Conservation (phyloP, 1,284 basidiomycete species). For the Austroboletus novae-zelandiae region DNA sequence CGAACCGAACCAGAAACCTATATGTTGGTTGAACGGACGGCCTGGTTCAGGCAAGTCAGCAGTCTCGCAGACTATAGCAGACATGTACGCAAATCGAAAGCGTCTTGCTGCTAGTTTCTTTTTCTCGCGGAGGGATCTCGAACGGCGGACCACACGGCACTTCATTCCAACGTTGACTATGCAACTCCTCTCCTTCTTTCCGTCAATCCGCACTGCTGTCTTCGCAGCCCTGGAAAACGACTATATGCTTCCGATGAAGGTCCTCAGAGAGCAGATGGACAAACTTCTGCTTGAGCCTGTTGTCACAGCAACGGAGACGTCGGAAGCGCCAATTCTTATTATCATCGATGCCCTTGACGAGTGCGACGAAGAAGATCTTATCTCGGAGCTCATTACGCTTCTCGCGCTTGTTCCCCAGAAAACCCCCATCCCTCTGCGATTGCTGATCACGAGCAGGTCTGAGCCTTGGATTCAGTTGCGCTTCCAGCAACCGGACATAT, state of each 20-base stretch:
- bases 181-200: slow-evolving; percentile 9
- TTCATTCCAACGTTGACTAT: slow-evolving; percentile 15
- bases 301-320: slow-evolving; percentile 2
- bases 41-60: slow-evolving; percentile 25
- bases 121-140: slow-evolving; percentile 19
- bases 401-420: slow-evolving; percentile 9
- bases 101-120: slow-evolving; percentile 25
- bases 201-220: slow-evolving; percentile 15
- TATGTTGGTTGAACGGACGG: slow-evolving; percentile 21
- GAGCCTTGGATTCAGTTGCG: slow-evolving; percentile 17
- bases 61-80: slow-evolving; percentile 20
- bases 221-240: slow-evolving; percentile 16
- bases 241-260: slow-evolving; percentile 19
- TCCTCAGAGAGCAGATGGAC: slow-evolving; percentile 22
- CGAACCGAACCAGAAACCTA: slow-evolving; percentile 2
- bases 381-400: slow-evolving; percentile 18
- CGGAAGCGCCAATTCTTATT: slow-evolving; percentile 6
- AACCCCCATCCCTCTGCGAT: slow-evolving; percentile 12
- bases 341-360: slow-evolving; percentile 23
- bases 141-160: slow-evolving; percentile 15
- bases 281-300: slow-evolving; percentile 16
- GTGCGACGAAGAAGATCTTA: slow-evolving; percentile 16
- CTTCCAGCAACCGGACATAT: slow-evolving; percentile 9
- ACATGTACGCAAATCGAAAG: slow-evolving; percentile 14
- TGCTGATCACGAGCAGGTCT: slow-evolving; percentile 19